Evolutionary conservation across 2,329 filamentous ascomycete genomes (phyloP).

Genomic region (Pseudogymnoascus pannorum): DNA sequence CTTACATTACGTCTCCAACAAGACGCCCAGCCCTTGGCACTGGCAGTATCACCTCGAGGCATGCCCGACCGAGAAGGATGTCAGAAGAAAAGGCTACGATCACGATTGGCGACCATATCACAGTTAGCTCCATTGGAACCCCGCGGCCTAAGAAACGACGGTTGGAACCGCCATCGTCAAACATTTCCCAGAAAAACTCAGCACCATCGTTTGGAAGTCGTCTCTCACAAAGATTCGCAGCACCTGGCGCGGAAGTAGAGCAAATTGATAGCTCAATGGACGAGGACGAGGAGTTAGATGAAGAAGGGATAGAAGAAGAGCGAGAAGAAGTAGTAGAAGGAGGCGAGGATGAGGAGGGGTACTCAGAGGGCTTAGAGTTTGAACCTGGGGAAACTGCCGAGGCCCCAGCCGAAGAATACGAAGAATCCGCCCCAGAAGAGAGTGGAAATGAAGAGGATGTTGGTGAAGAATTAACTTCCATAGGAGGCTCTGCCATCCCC

Average conservation of each 20-base stretch:
- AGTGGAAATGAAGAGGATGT: conserved; percentile 1
- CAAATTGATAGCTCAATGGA: neutral
- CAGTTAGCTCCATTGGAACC: conserved; percentile 26
- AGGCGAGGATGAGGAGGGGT: conserved; percentile 11
- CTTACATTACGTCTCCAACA: conserved; percentile 3
- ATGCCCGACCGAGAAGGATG: conserved; percentile 17
- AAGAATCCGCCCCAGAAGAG: conserved; percentile 1
- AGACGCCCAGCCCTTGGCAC: neutral
- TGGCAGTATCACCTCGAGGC: conserved; percentile 19
- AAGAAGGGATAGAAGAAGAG: conserved; percentile 12
- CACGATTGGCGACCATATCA: conserved; percentile 28
- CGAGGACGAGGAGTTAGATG: conserved; percentile 10
- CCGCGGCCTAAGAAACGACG: conserved; percentile 21
- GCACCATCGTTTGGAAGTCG: conserved; percentile 25
- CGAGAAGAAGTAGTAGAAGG: conserved; percentile 16
- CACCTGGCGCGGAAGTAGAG: conserved; percentile 15
- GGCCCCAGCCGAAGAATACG: conserved; percentile 10
- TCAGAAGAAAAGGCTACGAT: conserved; percentile 27
- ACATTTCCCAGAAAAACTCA: conserved; percentile 6
- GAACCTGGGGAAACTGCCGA: neutral
- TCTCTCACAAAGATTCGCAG: conserved; percentile 26
- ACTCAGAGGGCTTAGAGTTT: neutral
- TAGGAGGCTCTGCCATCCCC: neutral
- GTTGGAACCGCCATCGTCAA: conserved; percentile 9
- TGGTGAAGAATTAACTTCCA: conserved; percentile 7